Conservation (phyloP, 352 stramenopile genomes). For the Phytophthora europaea region DNA sequence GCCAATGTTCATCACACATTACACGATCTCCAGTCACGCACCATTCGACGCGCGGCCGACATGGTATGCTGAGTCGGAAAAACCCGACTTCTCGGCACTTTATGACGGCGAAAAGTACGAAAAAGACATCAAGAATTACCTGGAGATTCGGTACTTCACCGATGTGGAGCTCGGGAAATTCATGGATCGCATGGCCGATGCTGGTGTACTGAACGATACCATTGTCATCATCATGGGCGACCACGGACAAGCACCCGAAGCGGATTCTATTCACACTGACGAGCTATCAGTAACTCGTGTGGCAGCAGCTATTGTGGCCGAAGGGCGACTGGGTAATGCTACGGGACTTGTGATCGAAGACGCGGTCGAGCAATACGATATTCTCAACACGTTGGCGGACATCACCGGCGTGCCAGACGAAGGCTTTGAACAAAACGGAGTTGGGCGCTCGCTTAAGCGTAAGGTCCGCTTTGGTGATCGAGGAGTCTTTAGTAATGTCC, state of each 20-base stretch:
- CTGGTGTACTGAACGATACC: conserved; percentile 53
- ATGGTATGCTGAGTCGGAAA: conserved; percentile 37
- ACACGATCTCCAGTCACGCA: conserved; percentile 43
- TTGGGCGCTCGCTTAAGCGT: conserved; percentile 15
- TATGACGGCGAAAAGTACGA: conserved; percentile 29
- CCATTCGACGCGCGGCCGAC: conserved; percentile 39
- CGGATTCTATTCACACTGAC: conserved; percentile 17
- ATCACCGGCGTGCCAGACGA: conserved; percentile 8
- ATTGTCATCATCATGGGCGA: conserved; percentile 56
- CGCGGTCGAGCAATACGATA: conserved; percentile 17
- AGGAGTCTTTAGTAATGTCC: conserved; percentile 8
- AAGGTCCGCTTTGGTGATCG: conserved; percentile 10
- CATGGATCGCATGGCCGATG: conserved; percentile 46
- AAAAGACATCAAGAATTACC: conserved; percentile 37
- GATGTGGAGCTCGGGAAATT: conserved; percentile 53
- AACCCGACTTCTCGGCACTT: conserved; percentile 47
- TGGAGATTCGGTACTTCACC: conserved; percentile 50
- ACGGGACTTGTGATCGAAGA: conserved; percentile 34
- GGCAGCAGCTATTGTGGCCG: conserved; percentile 33
- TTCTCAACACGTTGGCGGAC: conserved; percentile 18
- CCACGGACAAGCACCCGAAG: conserved; percentile 24
- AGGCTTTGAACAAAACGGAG: conserved; percentile 6
- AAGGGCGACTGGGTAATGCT: conserved; percentile 33
- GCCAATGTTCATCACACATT: conserved; percentile 14
- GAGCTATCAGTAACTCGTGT: conserved; percentile 39